Evolutionary conservation across 2,329 filamentous ascomycete genomes (phyloP).

Genomic region (Calonectria fujianensis): DNA sequence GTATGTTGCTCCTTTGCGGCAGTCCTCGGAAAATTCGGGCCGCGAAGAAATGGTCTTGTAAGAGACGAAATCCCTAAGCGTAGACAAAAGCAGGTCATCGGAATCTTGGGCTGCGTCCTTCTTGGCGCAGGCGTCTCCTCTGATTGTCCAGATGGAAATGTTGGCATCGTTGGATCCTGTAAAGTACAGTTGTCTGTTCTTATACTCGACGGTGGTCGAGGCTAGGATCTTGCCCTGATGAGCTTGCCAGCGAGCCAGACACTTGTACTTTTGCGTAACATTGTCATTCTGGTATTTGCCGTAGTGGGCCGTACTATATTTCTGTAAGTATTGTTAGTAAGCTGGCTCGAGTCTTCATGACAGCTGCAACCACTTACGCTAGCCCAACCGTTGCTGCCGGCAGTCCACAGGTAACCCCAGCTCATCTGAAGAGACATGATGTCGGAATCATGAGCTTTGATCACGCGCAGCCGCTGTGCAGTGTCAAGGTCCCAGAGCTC

Average conservation of each 20-base stretch:
- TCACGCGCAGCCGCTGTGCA: conserved; percentile 89
- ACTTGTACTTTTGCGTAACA: conserved; percentile 88
- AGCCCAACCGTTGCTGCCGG: conserved; percentile 89
- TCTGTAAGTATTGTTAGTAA: conserved; percentile 63
- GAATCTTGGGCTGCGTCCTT: conserved; percentile 62
- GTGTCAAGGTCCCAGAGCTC: conserved; percentile 99
- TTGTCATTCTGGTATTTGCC: conserved; percentile 72
- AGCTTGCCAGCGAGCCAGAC: conserved; percentile 85
- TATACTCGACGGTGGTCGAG: conserved; percentile 83
- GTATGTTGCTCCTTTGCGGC: conserved; percentile 92
- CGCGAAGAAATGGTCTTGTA: conserved; percentile 95
- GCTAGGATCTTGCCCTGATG: conserved; percentile 92
- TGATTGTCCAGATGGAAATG: conserved; percentile 90
- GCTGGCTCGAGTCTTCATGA: background rate
- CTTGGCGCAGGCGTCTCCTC: conserved; percentile 58
- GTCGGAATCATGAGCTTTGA: conserved; percentile 87
- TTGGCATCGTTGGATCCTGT: conserved; percentile 95
- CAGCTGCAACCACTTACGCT: conserved; percentile 75
- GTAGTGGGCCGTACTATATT: conserved; percentile 80
- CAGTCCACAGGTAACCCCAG: conserved; percentile 90
- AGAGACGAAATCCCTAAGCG: conserved; percentile 88
- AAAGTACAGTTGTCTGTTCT: conserved; percentile 87
- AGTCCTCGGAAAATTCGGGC: conserved; percentile 91
- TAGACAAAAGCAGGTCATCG: conserved; percentile 78
- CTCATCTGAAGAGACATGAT: conserved; percentile 91